phyloP scores from a whole-genome alignment of 1,284 basidiomycete species.

The Termitomyces sp. region DNA sequence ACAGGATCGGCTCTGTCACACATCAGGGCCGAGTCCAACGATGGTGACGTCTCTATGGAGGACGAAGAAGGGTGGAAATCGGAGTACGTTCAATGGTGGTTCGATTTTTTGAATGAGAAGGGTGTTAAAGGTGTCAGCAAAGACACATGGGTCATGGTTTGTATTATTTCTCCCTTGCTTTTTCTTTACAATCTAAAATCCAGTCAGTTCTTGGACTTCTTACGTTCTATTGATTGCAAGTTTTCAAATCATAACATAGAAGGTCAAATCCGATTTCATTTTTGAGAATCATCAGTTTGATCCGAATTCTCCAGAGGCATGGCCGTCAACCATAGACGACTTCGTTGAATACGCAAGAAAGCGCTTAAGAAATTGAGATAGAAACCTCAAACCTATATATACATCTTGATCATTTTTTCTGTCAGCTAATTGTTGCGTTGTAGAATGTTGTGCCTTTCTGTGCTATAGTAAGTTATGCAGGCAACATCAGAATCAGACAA shows the following conservation, averaged over 20 bases:
- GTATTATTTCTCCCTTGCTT: background rate
- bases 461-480: background rate
- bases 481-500: background rate
- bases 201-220: slow-evolving; percentile 73
- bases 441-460: background rate
- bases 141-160: slow-evolving; percentile 90
- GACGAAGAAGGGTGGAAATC: slow-evolving; percentile 58
- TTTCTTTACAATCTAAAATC: slow-evolving; percentile 1
- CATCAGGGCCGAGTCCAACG: slow-evolving; percentile 27
- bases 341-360: slow-evolving; percentile 72
- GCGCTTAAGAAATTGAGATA: slow-evolving; percentile 19
- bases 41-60: slow-evolving; percentile 41
- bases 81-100: slow-evolving; percentile 77
- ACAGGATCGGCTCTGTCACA: slow-evolving; percentile 63
- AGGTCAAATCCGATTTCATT: slow-evolving; percentile 43
- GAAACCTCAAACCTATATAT: background rate
- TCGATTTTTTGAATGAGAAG: slow-evolving; percentile 71
- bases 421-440: background rate
- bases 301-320: slow-evolving; percentile 53
- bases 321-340: slow-evolving; percentile 87
- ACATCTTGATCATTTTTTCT: background rate
- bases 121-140: slow-evolving; percentile 84
- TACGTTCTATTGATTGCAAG: slow-evolving; percentile 74
- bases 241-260: slow-evolving; percentile 84
- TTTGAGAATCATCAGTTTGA: slow-evolving; percentile 3